Evolutionary conservation across 768 basidiomycete species (phyloP), one percentile per base, ranked within the genome.

Genomic region (Hydnomerulius pinastri): DNA sequence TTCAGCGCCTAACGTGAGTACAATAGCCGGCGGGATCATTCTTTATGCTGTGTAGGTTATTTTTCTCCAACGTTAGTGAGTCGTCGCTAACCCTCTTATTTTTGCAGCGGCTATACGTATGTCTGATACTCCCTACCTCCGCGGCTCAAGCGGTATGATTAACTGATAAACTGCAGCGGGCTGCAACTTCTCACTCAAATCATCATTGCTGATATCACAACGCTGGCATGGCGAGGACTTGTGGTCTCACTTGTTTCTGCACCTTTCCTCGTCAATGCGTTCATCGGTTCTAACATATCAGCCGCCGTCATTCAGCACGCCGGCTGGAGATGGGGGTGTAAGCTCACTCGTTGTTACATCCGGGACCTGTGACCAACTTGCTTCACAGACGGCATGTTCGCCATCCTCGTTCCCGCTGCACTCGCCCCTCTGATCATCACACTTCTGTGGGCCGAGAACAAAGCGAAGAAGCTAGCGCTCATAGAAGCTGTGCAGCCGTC

Each of bases 241-340:
- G 74, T 82, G 23, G 73, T 71, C 6, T 68, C 69, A 6, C 65
- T 82, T 24, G 74, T 73, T 11, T 74, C 77, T 6, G 53, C 73
- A 35, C 81, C 81, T 4, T 83, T 80, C 66, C 67, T 86, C 52
- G 71, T 86, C 63, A 86, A 86, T 62, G 81, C 73, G 2, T 85
- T 84, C 59, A 70, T 86, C 49, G 82, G 83, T n/a, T 71, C 80
- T n/a, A 82, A 81, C 58, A 76, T 86, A 39, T 73, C 80, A n/a
- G 60, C 80, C 6, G 51, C 56, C 18, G 63, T 77, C 24, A 57
- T 77, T 20, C 68, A 69, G 51, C 69, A 78, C 29, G 48, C 77
- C 35, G 78, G 80, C 6, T 87, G 85, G 85, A 67, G 85, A 64
- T 86, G 85, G 85, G 85, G 85, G 27, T 87, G 81, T 82, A 60